These are phyloP conservation scores for Hansfordia pulvinata DNA, from an alignment of 2,329 filamentous ascomycete genomes.

Conservation along the genomic window DNA sequence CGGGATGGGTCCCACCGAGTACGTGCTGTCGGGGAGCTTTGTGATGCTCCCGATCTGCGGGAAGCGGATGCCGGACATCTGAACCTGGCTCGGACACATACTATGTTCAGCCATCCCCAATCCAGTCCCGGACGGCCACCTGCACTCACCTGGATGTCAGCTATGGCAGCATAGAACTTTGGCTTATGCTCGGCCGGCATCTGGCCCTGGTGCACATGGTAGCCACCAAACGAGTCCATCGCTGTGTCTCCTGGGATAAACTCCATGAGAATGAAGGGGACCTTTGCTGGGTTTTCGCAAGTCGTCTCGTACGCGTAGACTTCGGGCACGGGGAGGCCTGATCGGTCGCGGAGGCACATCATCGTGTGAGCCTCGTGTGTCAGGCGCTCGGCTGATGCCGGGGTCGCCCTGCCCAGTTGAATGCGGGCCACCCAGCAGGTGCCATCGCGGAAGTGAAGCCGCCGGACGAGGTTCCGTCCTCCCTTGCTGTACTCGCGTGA, in stretches of 20 bases:
- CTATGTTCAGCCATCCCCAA: too few species aligned
- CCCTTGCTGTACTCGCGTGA: too few species aligned
- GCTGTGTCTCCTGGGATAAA: constrained; percentile 14
- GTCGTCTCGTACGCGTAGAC: constrained; percentile 12
- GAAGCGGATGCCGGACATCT: constrained; percentile 5
- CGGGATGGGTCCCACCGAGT: constrained; percentile 8
- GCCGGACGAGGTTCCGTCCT: constrained; percentile 2
- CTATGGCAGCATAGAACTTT: constrained; percentile 6
- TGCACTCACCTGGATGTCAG: constrained; percentile 5
- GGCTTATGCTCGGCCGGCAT: constrained; percentile 5
- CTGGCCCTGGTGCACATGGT: constrained; percentile 7
- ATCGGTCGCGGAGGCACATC: constrained; percentile 2
- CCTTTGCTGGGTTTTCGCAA: constrained; percentile 9
- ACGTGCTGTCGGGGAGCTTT: constrained; percentile 3
- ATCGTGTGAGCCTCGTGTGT: constrained; percentile 3
- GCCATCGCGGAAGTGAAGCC: constrained; percentile 2
- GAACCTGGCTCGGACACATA: constrained; percentile 3
- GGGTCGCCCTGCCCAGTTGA: not conserved
- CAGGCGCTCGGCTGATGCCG: constrained; percentile 1
- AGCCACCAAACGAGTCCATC: constrained; percentile 11
- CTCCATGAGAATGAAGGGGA: constrained; percentile 17
- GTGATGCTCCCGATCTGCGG: constrained; percentile 7
- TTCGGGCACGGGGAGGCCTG: constrained; percentile 9
- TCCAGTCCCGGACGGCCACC: not conserved
- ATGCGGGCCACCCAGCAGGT: constrained; percentile 4